Conservation (phyloP, 2,329 filamentous ascomycete species). For the Lasiodiplodia theobromae region DNA sequence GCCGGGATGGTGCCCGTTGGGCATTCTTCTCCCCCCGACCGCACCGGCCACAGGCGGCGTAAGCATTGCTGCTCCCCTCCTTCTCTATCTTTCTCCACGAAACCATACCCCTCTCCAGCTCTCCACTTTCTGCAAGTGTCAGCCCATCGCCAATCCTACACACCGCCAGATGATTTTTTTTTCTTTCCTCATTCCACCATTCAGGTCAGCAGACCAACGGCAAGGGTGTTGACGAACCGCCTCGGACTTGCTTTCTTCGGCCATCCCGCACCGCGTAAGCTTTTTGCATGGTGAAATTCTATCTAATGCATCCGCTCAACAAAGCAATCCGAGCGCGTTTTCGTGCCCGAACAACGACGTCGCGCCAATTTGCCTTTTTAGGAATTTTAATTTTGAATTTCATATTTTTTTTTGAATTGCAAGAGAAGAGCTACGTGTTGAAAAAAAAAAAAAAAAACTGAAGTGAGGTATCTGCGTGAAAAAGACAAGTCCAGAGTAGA, state of each 20-base stretch:
- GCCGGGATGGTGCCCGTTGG: neutral
- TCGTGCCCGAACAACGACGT: neutral
- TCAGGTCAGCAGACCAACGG: constrained; percentile 6
- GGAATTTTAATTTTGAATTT: neutral
- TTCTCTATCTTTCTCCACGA: neutral
- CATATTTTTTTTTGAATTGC: constrained; percentile 4
- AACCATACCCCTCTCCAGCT: constrained; percentile 3
- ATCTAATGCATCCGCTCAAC: neutral
- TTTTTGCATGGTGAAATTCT: neutral
- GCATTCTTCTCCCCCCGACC: neutral
- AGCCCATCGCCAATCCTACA: constrained; percentile 3
- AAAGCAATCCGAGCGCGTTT: constrained; percentile 8
- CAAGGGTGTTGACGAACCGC: neutral
- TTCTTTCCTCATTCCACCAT: neutral
- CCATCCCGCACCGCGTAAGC: constrained; percentile 2
- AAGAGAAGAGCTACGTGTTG: neutral
- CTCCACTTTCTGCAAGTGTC: neutral
- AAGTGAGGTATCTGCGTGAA: constrained; percentile 11
- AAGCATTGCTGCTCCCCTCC: neutral
- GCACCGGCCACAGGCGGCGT: constrained; percentile 6
- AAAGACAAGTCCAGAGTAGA: neutral
- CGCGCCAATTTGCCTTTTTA: neutral
- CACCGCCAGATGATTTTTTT: constrained; percentile 4
- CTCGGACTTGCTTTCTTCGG: constrained; percentile 5
- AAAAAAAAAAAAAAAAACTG: neutral